Percentiles rank a stretch among this genome's conserved stretches.
These are phyloP conservation scores for Diaporthe batatas DNA, from an alignment of 2,329 filamentous ascomycete genomes.

Conservation along the genomic window DNA sequence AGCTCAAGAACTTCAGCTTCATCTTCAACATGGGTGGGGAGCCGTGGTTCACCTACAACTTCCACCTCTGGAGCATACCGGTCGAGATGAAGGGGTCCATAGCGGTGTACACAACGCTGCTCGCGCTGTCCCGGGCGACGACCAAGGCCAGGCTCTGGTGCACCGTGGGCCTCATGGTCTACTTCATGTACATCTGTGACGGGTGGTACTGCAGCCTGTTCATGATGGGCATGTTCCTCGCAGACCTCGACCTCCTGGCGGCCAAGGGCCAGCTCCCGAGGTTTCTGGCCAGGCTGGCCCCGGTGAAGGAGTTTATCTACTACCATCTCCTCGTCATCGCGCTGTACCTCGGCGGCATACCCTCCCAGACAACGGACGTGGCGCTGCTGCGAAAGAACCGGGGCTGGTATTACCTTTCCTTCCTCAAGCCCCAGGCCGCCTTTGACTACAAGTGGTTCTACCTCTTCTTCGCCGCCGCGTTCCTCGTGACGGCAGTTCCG, in stretches of 20 bases:
- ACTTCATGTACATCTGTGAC: constrained; percentile 78
- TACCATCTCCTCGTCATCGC: constrained; percentile 65
- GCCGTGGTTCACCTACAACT: constrained; percentile 70
- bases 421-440: constrained; percentile 74
- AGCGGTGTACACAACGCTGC: constrained; percentile 68
- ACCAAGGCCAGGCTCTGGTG: constrained; percentile 67
- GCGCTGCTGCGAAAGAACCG: constrained; percentile 64
- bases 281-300: constrained; percentile 60
- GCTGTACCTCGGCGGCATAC: constrained; percentile 72
- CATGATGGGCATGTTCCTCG: constrained; percentile 70
- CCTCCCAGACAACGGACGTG: constrained; percentile 63
- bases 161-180: constrained; percentile 66
- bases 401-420: constrained; percentile 72
- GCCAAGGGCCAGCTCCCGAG: constrained; percentile 62
- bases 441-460: constrained; percentile 78
- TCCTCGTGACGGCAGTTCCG: constrained; percentile 68
- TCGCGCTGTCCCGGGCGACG: constrained; percentile 69
- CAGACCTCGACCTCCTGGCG: constrained; percentile 71
- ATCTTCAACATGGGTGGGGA: constrained; percentile 70
- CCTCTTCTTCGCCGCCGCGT: constrained; percentile 70
- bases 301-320: constrained; percentile 64
- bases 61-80: constrained; percentile 74
- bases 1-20: constrained; percentile 79
- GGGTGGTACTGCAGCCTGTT: constrained; percentile 74
- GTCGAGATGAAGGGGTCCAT: constrained; percentile 75